Percentiles rank a stretch among this genome's conserved stretches.
These are phyloP conservation scores for Blepharisma stoltei DNA, from an alignment of 73 alveolate genomes.

Conservation along the genomic window DNA sequence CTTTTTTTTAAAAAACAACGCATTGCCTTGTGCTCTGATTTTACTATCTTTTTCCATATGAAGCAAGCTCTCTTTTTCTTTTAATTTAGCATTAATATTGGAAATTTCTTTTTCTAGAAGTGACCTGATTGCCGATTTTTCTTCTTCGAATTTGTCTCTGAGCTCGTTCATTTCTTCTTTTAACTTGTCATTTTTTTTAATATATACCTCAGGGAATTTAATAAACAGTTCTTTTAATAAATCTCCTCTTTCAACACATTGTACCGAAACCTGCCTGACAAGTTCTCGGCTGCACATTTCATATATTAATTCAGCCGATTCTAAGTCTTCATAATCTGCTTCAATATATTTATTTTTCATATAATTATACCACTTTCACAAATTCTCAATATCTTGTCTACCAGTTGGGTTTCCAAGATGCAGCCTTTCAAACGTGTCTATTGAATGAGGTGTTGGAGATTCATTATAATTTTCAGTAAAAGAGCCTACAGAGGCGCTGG, in stretches of 20 bases:
- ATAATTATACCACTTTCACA: neutral
- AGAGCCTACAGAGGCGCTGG: neutral
- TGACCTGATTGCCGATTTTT: no score
- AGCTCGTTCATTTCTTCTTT: neutral
- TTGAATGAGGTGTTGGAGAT: neutral
- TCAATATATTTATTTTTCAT: neutral
- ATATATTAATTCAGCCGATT: neutral
- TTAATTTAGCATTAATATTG: no score
- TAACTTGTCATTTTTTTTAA: neutral
- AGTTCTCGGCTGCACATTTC: conserved; percentile 3
- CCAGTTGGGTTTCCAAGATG: conserved; percentile 23
- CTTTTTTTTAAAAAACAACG: no score
- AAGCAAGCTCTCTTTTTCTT: no score
- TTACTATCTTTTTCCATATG: no score
- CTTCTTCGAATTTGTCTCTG: neutral
- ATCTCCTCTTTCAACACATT: conserved; percentile 24
- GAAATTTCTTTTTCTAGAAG: no score
- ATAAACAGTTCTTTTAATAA: neutral
- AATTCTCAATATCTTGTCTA: conserved; percentile 5
- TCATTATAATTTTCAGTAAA: conserved; percentile 1
- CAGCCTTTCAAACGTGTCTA: neutral
- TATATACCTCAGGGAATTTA: neutral
- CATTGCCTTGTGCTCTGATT: no score
- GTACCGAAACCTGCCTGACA: conserved; percentile 2
- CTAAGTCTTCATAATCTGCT: neutral